Evolutionary conservation across 805 yeast genomes (phyloP), one percentile per base, ranked within the genome.

Genomic region (Wickerhamomyces pijperi): DNA sequence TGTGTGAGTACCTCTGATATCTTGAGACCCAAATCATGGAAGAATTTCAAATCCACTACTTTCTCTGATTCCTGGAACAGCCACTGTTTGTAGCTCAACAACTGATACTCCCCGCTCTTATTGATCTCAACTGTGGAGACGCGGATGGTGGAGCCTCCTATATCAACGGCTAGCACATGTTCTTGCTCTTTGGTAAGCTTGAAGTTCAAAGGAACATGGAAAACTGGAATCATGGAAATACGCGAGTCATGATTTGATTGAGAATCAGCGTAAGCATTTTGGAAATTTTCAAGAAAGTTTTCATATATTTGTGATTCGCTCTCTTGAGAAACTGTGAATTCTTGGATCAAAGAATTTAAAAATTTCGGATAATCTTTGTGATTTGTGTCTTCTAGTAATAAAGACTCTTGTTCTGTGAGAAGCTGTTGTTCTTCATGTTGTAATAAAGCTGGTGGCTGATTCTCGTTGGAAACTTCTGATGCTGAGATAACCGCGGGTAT

Each of bases 91-190:
- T 39, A 40, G 2, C 8, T 39, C 7, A 32, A 3, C 6, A 47
- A 32, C 2, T 28, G 6, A 15, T 31, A 31, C 11, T 31, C 15
- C 7, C 19, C 28, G 1, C 13, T 18, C 2, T 21, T 16, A 6
- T 23, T 9, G 12, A 47, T 20, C 3, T 46, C 48, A 7, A 58
- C 39, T 5, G 56, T 31, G 5, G 51, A 56, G 4, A 68, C 55
- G 28, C 78, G 58, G 17, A 74, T 52, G 1, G 78, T 74, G 1
- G 74, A 67, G 2, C 81, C 81, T 5, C 81, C 81, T 36, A 74
- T 54, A 44, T 74, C 81, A n/a, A 74, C 56, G 60, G 70, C 42
- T 5, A 51, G 25, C n/a, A 29, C 38, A n/a, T 23, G 19, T 2
- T 33, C 13, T 14, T 38, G 39, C 3, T 20, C n/a, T 1, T 37